Conservation (phyloP, 352 stramenopile genomes). For the Globisporangium orthogonon region DNA sequence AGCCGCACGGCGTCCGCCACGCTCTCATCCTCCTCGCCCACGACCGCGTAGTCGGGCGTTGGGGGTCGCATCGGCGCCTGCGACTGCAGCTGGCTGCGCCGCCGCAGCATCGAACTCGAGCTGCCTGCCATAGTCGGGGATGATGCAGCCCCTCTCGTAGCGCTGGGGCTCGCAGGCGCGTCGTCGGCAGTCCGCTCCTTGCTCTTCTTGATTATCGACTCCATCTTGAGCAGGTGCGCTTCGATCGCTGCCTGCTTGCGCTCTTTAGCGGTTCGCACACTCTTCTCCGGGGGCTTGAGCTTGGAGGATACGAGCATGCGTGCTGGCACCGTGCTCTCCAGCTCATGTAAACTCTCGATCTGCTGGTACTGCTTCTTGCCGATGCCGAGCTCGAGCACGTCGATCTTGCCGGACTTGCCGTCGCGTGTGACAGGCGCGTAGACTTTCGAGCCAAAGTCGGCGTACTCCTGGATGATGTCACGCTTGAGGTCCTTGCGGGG, state of each 20-base stretch:
- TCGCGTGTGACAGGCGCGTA: conserved; percentile 75
- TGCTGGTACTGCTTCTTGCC: conserved; percentile 42
- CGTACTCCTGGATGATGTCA: conserved; percentile 90
- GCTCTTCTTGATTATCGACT: conserved; percentile 74
- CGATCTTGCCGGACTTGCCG: conserved; percentile 47
- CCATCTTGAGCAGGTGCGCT: conserved; percentile 83
- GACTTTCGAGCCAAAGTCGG: conserved; percentile 72
- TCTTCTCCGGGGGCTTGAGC: conserved; percentile 46
- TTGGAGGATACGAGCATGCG: conserved; percentile 43
- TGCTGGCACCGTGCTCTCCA: conserved; percentile 54
- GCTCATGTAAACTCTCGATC: conserved; percentile 45
- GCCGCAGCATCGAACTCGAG: conserved; percentile 13
- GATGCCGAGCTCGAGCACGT: conserved; percentile 53
- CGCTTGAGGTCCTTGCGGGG: conserved; percentile 31
- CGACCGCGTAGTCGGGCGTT: conserved; percentile 63
- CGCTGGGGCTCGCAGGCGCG: neutral
- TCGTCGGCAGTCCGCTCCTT: conserved; percentile 21
- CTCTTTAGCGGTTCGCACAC: conserved; percentile 61
- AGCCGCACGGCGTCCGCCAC: conserved; percentile 65
- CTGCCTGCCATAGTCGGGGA: neutral
- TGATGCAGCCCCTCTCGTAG: neutral
- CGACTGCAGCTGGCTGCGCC: conserved; percentile 35
- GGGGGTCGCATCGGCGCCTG: conserved; percentile 56
- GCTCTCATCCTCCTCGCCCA: conserved; percentile 37
- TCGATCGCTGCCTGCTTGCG: conserved; percentile 71